These are phyloP conservation scores for Hericium erinaceus DNA, from an alignment of 768 basidiomycete species.

Conservation along the genomic window DNA sequence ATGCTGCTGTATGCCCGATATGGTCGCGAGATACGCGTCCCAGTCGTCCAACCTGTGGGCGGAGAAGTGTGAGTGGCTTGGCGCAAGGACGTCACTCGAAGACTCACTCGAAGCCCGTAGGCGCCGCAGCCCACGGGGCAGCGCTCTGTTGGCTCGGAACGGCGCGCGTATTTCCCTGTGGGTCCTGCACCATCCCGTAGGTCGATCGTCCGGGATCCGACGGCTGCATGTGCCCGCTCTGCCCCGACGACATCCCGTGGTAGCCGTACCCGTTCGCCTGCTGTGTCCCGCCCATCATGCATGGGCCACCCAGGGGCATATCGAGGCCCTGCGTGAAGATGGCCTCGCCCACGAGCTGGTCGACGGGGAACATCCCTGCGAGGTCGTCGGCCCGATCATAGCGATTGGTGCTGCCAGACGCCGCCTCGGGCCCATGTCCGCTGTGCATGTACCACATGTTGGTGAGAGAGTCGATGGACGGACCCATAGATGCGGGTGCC, in stretches of 20 bases:
- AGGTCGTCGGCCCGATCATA: neutral
- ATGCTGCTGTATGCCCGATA: constrained; percentile 7
- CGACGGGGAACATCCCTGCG: neutral
- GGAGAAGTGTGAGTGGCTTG: no score
- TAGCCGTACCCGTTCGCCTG: neutral
- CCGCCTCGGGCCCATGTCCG: neutral
- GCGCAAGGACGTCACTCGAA: no score
- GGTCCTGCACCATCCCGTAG: neutral
- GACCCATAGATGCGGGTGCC: neutral
- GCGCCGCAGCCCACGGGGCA: neutral
- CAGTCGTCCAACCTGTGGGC: constrained; percentile 10
- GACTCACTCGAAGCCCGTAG: constrained; percentile 13
- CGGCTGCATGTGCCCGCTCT: neutral
- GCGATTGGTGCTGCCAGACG: neutral
- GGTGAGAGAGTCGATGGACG: neutral
- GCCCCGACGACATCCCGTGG: neutral
- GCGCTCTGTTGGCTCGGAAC: neutral
- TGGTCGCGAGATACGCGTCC: constrained; percentile 10
- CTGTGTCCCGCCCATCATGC: neutral
- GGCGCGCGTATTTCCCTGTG: neutral
- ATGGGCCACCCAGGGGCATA: neutral
- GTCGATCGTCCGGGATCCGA: neutral
- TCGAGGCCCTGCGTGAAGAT: neutral
- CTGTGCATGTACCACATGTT: neutral
- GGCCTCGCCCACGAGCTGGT: neutral